phyloP scores from a whole-genome alignment of 495 filamentous ascomycete genomes.

The Xylaria telfairii region DNA sequence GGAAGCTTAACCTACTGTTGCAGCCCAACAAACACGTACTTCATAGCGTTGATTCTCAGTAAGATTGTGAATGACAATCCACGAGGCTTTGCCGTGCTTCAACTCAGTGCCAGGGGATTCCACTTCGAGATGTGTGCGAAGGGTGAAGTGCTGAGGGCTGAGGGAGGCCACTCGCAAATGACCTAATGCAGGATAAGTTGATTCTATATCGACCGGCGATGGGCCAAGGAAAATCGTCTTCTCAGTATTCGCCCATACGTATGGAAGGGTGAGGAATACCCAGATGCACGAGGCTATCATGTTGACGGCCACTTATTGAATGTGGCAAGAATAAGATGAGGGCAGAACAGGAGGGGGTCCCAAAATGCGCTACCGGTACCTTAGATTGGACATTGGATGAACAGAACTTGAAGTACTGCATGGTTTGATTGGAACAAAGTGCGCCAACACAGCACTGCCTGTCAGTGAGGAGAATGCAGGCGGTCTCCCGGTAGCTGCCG shows the following conservation, averaged over 20 bases:
- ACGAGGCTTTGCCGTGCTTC: constrained; percentile 70
- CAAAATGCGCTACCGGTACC: constrained; percentile 7
- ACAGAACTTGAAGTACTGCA: background rate
- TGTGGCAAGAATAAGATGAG: constrained; percentile 13
- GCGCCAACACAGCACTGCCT: constrained; percentile 16
- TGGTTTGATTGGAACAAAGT: constrained; percentile 11
- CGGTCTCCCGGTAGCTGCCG: constrained; percentile 19
- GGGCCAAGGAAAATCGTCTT: constrained; percentile 90
- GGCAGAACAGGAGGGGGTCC: background rate
- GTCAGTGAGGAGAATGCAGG: background rate
- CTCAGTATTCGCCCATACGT: constrained; percentile 74
- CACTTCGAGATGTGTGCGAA: constrained; percentile 67
- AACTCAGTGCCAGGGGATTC: constrained; percentile 64
- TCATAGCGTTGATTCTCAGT: constrained; percentile 81
- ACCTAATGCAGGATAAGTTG: constrained; percentile 63
- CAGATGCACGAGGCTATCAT: constrained; percentile 26
- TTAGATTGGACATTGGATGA: constrained; percentile 20
- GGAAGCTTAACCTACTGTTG: constrained; percentile 69
- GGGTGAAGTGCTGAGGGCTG: constrained; percentile 57
- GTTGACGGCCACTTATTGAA: constrained; percentile 5
- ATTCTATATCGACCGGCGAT: constrained; percentile 54
- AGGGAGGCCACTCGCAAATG: constrained; percentile 70
- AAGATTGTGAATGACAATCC: constrained; percentile 84
- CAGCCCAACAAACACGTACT: constrained; percentile 91
- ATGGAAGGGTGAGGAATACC: constrained; percentile 22